A percentile compares a stretch with the other conserved stretches of the same genome.
Conservation (phyloP, 352 stramenopile genomes). For the Phytophthora pluvialis region DNA sequence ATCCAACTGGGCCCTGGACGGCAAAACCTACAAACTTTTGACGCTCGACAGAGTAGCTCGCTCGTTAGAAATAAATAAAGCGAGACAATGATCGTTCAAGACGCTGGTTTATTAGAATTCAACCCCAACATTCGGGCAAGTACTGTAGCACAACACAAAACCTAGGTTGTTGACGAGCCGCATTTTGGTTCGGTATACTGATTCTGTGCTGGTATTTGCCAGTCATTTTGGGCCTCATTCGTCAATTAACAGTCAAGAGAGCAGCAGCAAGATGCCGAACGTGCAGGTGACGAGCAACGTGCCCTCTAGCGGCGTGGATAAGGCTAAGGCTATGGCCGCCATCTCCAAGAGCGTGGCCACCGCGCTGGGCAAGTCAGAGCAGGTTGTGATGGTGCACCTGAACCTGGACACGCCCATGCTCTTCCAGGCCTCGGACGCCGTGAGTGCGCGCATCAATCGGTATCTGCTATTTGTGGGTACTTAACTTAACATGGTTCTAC, state of each 20-base stretch:
- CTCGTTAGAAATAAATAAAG: no score
- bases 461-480: no score
- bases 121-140: no score
- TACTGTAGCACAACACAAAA: no score
- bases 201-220: not conserved
- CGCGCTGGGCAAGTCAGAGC: constrained; percentile 58
- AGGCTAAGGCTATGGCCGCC: constrained; percentile 35
- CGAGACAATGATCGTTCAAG: no score
- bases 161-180: no score
- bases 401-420: constrained; percentile 59
- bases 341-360: constrained; percentile 51
- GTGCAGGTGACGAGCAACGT: constrained; percentile 64
- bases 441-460: constrained; percentile 19
- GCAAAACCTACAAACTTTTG: not conserved
- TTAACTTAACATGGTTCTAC: no score
- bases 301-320: constrained; percentile 34
- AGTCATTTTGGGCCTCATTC: constrained; percentile 5
- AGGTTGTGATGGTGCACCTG: constrained; percentile 65
- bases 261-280: constrained; percentile 48
- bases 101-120: no score
- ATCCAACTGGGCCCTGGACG: constrained; percentile 38
- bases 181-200: constrained; percentile 1
- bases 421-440: constrained; percentile 55
- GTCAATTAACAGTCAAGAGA: not conserved
- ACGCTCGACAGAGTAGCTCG: no score